Evolutionary conservation across 2,329 filamentous ascomycete species (phyloP), one percentile per base, ranked within the genome.

Genomic region (Aureobasidium mangrovei): DNA sequence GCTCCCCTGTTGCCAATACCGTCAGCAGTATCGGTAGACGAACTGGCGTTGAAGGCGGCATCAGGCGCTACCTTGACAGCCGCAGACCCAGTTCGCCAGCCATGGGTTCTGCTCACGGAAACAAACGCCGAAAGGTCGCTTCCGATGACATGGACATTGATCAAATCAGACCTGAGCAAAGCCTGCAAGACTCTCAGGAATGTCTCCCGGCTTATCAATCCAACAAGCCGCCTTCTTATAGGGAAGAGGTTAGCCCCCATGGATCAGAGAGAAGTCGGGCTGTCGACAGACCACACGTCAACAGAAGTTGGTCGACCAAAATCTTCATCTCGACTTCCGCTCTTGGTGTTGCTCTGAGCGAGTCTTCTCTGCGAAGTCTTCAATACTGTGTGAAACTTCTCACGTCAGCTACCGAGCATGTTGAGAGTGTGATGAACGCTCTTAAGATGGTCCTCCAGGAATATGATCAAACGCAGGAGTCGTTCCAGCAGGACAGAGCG

Each of bases 321-420:
- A 75, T 96, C 18, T 86, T 95, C 60, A 87, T 95, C 67, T 91
- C 88, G 4, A 96, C 91, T 0, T 95, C 90, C 0, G 91, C 90
- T 0, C 78, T 97, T 0, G 90, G 90, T 59, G 85, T 95, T 12
- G 90, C 93, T 1, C 89, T 98, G 79, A 94, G 86, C 63, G 86
- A 94, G 18, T 86, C 93, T 64, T 95, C 88, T 26, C 73, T 96
- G 7, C 81, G 84, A 49, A 93, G 86, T 58, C 74, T 98, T 40
- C 89, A 88, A 62, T 91, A 89, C 63, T 96, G 91, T 59, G 74
- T 97, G 2, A 79, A 79, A 27, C 87, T 90, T 77, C 74, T 97
- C 44, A 80, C 84, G 28, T 86, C 84, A 78, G 88, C 88, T 1
- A 95, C 95, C 58, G 83, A 82, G 5, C 87, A 89, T 65, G 83